Evolutionary conservation across 2,329 filamentous ascomycete genomes (phyloP).

Genomic region (Alternaria sp.): DNA sequence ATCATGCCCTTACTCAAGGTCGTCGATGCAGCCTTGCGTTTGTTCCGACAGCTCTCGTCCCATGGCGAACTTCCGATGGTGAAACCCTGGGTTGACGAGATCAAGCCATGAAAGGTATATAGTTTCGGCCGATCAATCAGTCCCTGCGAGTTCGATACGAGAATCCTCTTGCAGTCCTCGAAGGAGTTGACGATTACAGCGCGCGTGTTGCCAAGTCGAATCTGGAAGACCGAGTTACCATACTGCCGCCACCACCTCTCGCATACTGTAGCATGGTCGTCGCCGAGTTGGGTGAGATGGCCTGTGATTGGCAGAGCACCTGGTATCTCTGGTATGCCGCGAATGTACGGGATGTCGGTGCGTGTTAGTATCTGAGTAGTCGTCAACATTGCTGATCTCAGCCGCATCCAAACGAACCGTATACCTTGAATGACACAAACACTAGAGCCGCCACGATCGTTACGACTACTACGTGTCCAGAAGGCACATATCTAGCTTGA

Average conservation of each 20-base stretch:
- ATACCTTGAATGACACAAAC: slow-evolving; percentile 11
- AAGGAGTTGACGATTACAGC: slow-evolving; percentile 62
- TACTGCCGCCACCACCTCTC: slow-evolving; percentile 60
- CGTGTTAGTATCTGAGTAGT: slow-evolving; percentile 26
- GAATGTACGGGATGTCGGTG: slow-evolving; percentile 59
- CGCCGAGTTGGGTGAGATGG: slow-evolving; percentile 59
- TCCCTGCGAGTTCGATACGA: slow-evolving; percentile 57
- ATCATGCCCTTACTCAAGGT: slow-evolving; percentile 56
- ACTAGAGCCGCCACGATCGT: neutral
- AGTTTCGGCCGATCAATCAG: slow-evolving; percentile 59
- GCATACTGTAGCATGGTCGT: slow-evolving; percentile 61
- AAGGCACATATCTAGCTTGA: neutral
- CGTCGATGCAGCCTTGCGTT: slow-evolving; percentile 59
- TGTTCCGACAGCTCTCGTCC: slow-evolving; percentile 62
- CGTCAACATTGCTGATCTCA: neutral
- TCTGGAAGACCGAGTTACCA: slow-evolving; percentile 57
- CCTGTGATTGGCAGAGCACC: slow-evolving; percentile 58
- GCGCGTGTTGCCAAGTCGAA: slow-evolving; percentile 61
- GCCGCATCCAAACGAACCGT: too few relatives aligned
- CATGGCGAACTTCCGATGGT: slow-evolving; percentile 62
- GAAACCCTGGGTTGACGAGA: slow-evolving; percentile 58
- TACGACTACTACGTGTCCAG: neutral
- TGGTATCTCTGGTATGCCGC: slow-evolving; percentile 58
- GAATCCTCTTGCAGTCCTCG: slow-evolving; percentile 59
- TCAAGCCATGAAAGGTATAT: slow-evolving; percentile 62